phyloP scores from a whole-genome alignment of 129 eudicot species.

The Scalesia atractyloides region DNA sequence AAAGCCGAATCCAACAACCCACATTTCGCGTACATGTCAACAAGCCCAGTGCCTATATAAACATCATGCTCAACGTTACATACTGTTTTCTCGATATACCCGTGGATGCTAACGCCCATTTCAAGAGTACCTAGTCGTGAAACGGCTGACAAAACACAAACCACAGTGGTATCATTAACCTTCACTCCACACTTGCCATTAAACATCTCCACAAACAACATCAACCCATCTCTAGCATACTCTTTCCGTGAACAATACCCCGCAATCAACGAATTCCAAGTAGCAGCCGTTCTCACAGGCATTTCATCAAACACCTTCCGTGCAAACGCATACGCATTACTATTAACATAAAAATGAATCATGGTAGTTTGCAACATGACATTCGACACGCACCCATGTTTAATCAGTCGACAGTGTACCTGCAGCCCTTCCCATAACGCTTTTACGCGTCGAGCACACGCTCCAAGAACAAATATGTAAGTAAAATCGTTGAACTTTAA shows the following conservation, averaged over 20 bases:
- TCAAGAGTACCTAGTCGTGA: constrained; percentile 40
- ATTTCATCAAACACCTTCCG: constrained; percentile 55
- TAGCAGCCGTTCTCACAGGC: constrained; percentile 38
- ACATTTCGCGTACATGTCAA: constrained; percentile 63
- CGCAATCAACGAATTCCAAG: constrained; percentile 55
- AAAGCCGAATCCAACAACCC: constrained; percentile 44
- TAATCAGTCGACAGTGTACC: constrained; percentile 40
- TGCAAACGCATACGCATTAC: constrained; percentile 32
- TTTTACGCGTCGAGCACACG: constrained; percentile 46
- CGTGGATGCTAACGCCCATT: constrained; percentile 45
- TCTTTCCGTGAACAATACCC: constrained; percentile 47
- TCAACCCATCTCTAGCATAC: constrained; percentile 28
- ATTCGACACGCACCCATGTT: constrained; percentile 37
- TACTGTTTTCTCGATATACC: constrained; percentile 37
- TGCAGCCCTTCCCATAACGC: constrained; percentile 47
- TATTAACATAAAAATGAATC: constrained; percentile 48
- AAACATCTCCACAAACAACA: constrained; percentile 43
- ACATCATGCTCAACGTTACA: constrained; percentile 42
- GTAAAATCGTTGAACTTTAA: constrained; percentile 42
- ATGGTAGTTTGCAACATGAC: constrained; percentile 47
- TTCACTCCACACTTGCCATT: constrained; percentile 19
- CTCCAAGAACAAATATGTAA: constrained; percentile 52
- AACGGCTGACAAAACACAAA: constrained; percentile 54
- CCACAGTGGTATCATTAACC: constrained; percentile 44
- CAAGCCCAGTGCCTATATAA: constrained; percentile 53